These are phyloP conservation scores for Crithidia fasciculata DNA, from an alignment of 208 protist genomes.

Conservation along the genomic window DNA sequence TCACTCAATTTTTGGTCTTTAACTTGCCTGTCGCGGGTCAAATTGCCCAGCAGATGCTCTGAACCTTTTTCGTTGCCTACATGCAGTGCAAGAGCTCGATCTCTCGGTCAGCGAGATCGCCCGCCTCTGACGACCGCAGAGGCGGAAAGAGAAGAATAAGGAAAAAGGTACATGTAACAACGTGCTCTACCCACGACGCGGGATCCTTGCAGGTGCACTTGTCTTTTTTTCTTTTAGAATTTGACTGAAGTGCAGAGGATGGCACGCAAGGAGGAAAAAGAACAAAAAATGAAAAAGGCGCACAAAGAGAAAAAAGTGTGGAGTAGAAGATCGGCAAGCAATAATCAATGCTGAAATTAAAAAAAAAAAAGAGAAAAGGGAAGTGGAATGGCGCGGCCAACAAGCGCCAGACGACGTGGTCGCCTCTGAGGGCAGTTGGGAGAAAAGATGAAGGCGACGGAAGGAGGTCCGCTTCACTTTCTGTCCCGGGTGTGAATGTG, in stretches of 20 bases:
- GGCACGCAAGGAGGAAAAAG: neutral
- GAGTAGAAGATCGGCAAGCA: slow-evolving; percentile 5
- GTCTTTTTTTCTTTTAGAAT: neutral
- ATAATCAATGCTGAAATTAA: no score
- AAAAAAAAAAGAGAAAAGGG: slow-evolving; percentile 8
- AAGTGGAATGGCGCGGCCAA: neutral
- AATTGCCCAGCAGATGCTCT: no score
- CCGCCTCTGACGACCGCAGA: neutral
- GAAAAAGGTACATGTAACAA: neutral
- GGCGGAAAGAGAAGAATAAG: neutral
- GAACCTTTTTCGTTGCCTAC: no score
- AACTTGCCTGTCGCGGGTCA: no score
- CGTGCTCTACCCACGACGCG: no score
- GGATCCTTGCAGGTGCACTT: no score
- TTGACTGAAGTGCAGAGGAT: neutral
- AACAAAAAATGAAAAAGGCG: neutral
- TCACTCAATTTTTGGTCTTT: no score
- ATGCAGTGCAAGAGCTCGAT: no score
- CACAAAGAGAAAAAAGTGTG: neutral
- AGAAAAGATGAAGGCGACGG: slow-evolving; percentile 12
- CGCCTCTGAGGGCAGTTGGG: neutral
- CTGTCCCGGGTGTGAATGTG: no score
- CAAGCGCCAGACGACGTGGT: neutral
- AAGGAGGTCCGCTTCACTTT: neutral
- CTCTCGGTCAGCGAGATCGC: no score